Conservation (phyloP, 2,329 filamentous ascomycete species). For the Metarhizium anisopliae region DNA sequence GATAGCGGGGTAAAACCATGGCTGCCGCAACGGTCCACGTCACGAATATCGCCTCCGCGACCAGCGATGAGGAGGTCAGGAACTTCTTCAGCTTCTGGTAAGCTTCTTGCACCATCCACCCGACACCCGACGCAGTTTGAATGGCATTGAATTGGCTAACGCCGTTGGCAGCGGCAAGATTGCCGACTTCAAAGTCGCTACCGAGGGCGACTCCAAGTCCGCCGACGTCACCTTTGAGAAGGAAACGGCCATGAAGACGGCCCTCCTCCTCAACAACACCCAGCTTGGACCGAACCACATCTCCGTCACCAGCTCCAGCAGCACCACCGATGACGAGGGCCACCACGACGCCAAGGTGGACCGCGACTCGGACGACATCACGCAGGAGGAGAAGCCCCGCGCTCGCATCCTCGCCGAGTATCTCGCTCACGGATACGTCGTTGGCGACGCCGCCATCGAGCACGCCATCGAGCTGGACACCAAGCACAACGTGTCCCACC, state of each 20-base stretch:
- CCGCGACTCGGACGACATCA: slow-evolving; percentile 59
- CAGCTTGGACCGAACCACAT: slow-evolving; percentile 85
- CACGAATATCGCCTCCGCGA: slow-evolving; percentile 75
- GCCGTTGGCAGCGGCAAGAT: slow-evolving; percentile 70
- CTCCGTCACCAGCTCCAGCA: slow-evolving; percentile 57
- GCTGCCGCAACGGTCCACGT: slow-evolving; percentile 54
- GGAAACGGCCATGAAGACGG: slow-evolving; percentile 92
- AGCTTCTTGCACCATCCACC: slow-evolving; percentile 17
- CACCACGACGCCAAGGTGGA: slow-evolving; percentile 45
- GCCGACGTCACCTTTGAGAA: slow-evolving; percentile 97
- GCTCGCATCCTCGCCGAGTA: slow-evolving; percentile 93
- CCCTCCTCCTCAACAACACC: slow-evolving; percentile 93
- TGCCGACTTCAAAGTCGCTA: slow-evolving; percentile 66
- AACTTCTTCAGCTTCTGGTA: slow-evolving; percentile 98
- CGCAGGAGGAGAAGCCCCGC: slow-evolving; percentile 94
- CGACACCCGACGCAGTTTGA: background rate
- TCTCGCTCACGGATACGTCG: slow-evolving; percentile 84
- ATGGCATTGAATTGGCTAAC: background rate
- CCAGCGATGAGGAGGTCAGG: slow-evolving; percentile 80
- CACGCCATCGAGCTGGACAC: slow-evolving; percentile 79
- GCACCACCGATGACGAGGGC: slow-evolving; percentile 55
- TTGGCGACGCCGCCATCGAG: slow-evolving; percentile 68
- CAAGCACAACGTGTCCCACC: slow-evolving; percentile 74
- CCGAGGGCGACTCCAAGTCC: slow-evolving; percentile 60
- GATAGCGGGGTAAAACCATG: slow-evolving; percentile 6